phyloP scores from a whole-genome alignment of 805 yeast genomes.

The Yarrowia sp. region DNA sequence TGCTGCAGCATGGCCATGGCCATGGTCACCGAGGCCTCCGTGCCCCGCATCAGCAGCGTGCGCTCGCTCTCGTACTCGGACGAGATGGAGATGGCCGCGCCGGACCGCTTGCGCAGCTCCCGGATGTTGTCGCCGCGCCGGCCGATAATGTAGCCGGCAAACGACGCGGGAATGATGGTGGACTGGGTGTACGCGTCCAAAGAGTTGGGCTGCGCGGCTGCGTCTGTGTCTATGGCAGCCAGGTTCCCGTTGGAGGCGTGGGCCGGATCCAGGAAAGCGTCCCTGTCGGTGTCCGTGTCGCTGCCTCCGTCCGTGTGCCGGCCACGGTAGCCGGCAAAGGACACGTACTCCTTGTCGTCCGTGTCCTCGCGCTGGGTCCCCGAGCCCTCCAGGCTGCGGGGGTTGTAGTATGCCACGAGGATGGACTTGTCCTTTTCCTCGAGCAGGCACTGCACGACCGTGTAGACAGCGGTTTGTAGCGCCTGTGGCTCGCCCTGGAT shows the following conservation, averaged over 20 bases:
- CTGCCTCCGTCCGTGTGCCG: neutral
- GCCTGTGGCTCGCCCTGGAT: constrained; percentile 72
- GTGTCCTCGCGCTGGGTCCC: constrained; percentile 27
- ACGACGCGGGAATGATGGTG: constrained; percentile 61
- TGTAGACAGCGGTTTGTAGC: constrained; percentile 54
- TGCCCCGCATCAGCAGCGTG: constrained; percentile 42
- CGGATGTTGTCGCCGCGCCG: constrained; percentile 81
- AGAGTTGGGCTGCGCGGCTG: neutral
- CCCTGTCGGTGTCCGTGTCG: neutral
- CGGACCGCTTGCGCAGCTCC: constrained; percentile 73
- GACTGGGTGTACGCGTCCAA: neutral
- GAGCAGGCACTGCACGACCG: constrained; percentile 65
- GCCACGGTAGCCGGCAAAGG: constrained; percentile 7
- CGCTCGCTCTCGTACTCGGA: constrained; percentile 59
- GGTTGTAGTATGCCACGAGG: constrained; percentile 53
- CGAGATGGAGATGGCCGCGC: constrained; percentile 74
- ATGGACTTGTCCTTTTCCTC: constrained; percentile 69
- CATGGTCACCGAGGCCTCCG: constrained; percentile 51
- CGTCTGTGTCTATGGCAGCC: too few relatives aligned
- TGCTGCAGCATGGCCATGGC: constrained; percentile 55
- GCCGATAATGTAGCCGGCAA: constrained; percentile 88
- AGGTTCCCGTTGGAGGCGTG: too few relatives aligned
- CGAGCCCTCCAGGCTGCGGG: constrained; percentile 38
- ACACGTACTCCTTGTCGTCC: constrained; percentile 6
- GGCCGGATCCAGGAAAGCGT: neutral